Evolutionary conservation across 2,329 filamentous ascomycete genomes (phyloP).

Genomic region (Chaetomiaceae sp.): DNA sequence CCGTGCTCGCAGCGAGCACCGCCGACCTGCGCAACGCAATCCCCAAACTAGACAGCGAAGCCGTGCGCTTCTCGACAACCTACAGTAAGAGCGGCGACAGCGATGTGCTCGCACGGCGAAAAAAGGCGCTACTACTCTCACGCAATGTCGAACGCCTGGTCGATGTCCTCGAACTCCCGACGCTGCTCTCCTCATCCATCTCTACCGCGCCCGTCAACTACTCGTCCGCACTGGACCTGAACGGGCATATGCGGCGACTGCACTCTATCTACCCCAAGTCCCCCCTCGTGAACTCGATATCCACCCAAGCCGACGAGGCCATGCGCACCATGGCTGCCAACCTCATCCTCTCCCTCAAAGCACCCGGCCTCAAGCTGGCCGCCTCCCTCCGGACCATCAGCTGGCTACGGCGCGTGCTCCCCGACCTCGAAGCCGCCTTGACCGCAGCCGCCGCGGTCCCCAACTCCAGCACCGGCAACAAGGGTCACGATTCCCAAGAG

Average conservation of each 20-base stretch:
- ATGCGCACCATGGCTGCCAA: constrained; percentile 87
- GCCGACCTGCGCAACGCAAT: constrained; percentile 65
- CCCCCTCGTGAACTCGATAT: constrained; percentile 66
- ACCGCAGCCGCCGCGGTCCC: constrained; percentile 22
- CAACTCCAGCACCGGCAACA: constrained; percentile 15
- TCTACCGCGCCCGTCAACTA: constrained; percentile 66
- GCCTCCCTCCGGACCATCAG: constrained; percentile 85
- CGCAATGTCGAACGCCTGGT: constrained; percentile 85
- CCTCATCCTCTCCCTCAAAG: constrained; percentile 71
- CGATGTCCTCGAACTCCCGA: constrained; percentile 86
- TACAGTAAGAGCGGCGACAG: constrained; percentile 72
- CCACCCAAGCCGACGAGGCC: constrained; percentile 72
- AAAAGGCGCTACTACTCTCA: constrained; percentile 73
- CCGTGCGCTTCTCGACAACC: constrained; percentile 73
- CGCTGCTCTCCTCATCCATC: constrained; percentile 76
- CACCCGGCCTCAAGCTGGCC: constrained; percentile 78
- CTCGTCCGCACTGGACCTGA: constrained; percentile 82
- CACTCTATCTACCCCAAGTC: constrained; percentile 79
- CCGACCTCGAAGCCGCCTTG: constrained; percentile 58
- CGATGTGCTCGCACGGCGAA: constrained; percentile 66
- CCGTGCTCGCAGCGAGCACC: constrained; percentile 60
- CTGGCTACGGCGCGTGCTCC: constrained; percentile 82
- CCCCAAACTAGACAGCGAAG: constrained; percentile 72
- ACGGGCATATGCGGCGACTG: constrained; percentile 87
- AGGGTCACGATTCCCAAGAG: constrained; percentile 42